Percentiles rank a stretch among this genome's conserved stretches.
Evolutionary conservation across 2,329 filamentous ascomycete genomes (phyloP).

Genomic region (Biscogniauxia marginata): DNA sequence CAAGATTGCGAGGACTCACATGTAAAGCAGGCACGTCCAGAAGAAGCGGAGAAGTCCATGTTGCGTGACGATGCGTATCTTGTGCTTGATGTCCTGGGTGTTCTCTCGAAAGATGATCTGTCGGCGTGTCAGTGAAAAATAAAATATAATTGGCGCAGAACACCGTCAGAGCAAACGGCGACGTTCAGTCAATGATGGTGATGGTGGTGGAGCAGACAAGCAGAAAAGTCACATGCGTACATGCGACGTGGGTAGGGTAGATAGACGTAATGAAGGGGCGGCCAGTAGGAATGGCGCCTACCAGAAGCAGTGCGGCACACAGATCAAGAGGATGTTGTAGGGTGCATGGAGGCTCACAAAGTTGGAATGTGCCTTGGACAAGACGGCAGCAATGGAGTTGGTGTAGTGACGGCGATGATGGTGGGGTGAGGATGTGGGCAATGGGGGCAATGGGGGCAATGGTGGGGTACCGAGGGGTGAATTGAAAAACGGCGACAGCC

Average conservation of each 20-base stretch:
- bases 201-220: not conserved
- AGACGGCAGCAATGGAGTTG: not conserved
- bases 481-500: not conserved
- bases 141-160: not conserved
- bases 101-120: not conserved
- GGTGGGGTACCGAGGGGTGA: not conserved
- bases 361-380: not conserved
- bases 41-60: conserved; percentile 43
- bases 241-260: not conserved
- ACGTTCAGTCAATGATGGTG: not conserved
- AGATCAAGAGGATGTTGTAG: not conserved
- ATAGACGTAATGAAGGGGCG: not conserved
- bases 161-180: not conserved
- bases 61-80: conserved; percentile 15
- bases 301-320: not conserved
- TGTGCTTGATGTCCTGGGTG: not conserved
- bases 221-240: not conserved
- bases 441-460: not conserved
- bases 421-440: not conserved
- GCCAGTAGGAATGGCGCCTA: not conserved
- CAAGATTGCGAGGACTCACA: conserved; percentile 37
- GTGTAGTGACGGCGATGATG: not conserved
- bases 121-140: not conserved
- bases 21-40: conserved; percentile 51
- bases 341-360: too few species aligned